These are phyloP conservation scores for Stephania japonica DNA, from an alignment of 164 flowering plant species.

Conservation along the genomic window DNA sequence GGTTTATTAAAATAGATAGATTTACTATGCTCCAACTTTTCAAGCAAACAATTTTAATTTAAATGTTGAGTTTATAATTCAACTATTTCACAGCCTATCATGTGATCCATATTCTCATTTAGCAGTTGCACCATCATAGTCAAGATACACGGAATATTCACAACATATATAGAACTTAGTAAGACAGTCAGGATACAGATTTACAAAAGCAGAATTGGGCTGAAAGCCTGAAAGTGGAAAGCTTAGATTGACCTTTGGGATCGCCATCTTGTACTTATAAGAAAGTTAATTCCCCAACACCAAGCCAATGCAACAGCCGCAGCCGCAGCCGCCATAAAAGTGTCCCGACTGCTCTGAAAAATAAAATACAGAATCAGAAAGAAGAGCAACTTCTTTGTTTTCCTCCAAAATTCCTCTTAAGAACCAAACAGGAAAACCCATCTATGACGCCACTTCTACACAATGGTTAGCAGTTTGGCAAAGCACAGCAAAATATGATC, in stretches of 20 bases:
- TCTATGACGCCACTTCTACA: no score
- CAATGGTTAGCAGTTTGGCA: no score
- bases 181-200: background rate
- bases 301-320: slow-evolving; percentile 44
- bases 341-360: slow-evolving; percentile 72
- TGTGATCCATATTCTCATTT: no score
- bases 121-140: no score
- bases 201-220: no score
- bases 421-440: no score
- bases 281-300: slow-evolving; percentile 30
- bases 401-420: background rate
- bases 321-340: slow-evolving; percentile 45
- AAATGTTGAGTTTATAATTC: background rate
- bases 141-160: no score
- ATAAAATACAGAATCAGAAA: slow-evolving; percentile 10
- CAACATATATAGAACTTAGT: background rate
- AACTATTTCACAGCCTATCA: no score
- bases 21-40: background rate
- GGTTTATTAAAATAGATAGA: background rate
- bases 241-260: slow-evolving; percentile 34
- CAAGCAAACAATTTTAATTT: background rate
- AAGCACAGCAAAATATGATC: no score
- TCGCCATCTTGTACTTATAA: slow-evolving; percentile 29
- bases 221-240: background rate
- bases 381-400: background rate